Conservation (phyloP, 805 yeast species). For the Saccharomyces kudriavzevii region DNA sequence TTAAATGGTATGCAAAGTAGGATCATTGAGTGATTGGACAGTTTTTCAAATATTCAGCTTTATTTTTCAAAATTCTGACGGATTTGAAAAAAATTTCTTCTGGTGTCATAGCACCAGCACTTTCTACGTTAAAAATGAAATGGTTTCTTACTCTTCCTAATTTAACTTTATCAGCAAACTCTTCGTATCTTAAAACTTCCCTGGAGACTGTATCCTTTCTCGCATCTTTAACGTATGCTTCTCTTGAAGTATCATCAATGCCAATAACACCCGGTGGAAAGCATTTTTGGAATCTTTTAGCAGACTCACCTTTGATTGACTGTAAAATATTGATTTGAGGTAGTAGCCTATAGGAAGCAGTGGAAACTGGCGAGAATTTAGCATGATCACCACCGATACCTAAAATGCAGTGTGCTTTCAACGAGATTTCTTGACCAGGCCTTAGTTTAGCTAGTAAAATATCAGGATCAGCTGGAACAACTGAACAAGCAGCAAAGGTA, state of each 20-base stretch:
- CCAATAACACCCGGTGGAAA: conserved; percentile 91
- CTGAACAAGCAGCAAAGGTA: conserved; percentile 56
- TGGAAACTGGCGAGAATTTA: conserved; percentile 92
- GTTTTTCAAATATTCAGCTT: conserved; percentile 69
- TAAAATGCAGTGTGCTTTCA: conserved; percentile 81
- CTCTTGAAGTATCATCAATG: conserved; percentile 46
- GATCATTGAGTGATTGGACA: conserved; percentile 62
- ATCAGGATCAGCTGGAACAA: conserved; percentile 77
- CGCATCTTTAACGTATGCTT: conserved; percentile 79
- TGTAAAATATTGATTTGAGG: conserved; percentile 74
- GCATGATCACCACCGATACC: conserved; percentile 96
- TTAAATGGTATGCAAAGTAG: conserved; percentile 19
- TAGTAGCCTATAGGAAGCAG: conserved; percentile 89
- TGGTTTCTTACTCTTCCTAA: conserved; percentile 88
- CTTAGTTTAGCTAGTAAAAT: conserved; percentile 85
- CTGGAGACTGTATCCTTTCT: conserved; percentile 95
- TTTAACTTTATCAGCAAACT: conserved; percentile 81
- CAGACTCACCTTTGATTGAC: conserved; percentile 71
- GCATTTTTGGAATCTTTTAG: conserved; percentile 74
- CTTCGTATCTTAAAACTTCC: conserved; percentile 90
- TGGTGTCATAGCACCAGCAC: conserved; percentile 94
- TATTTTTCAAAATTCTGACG: conserved; percentile 74
- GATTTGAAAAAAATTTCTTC: conserved; percentile 92
- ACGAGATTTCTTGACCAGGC: conserved; percentile 92
- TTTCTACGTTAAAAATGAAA: conserved; percentile 88